Conservation (phyloP, 2,329 filamentous ascomycete species). For the Aspergillus alliaceus region DNA sequence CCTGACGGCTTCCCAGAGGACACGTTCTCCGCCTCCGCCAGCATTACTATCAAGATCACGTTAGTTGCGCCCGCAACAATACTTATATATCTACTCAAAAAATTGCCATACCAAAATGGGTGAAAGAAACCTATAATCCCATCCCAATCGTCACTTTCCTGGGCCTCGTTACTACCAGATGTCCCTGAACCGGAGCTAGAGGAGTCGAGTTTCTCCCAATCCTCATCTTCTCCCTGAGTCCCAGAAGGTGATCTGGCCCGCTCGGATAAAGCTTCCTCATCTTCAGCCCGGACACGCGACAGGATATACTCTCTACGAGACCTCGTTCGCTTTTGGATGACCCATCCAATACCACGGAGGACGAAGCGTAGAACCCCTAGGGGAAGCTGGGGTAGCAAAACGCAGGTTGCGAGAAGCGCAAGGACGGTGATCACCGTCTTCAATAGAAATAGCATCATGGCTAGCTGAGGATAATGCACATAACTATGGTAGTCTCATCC, state of each 20-base stretch:
- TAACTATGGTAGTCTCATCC: background rate
- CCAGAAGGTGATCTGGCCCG: slow-evolving; percentile 24
- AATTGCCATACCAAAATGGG: slow-evolving; percentile 75
- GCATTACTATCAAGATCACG: slow-evolving; percentile 67
- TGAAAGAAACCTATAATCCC: slow-evolving; percentile 96
- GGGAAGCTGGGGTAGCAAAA: slow-evolving; percentile 36
- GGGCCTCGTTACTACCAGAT: slow-evolving; percentile 40
- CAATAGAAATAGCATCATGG: slow-evolving; percentile 36
- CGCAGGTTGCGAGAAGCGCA: slow-evolving; percentile 31
- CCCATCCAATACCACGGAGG: slow-evolving; percentile 56
- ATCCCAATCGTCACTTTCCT: slow-evolving; percentile 64
- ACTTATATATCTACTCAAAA: background rate
- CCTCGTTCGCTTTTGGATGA: slow-evolving; percentile 63
- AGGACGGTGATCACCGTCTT: slow-evolving; percentile 33
- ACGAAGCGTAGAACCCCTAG: slow-evolving; percentile 33
- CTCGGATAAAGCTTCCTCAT: slow-evolving; percentile 34
- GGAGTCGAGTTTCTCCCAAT: slow-evolving; percentile 69
- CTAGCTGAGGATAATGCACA: background rate
- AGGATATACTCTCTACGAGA: slow-evolving; percentile 60
- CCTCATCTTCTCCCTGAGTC: slow-evolving; percentile 54
- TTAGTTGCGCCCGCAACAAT: slow-evolving; percentile 1
- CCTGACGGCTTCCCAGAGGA: slow-evolving; percentile 92
- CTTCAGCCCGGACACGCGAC: slow-evolving; percentile 46
- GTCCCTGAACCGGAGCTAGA: slow-evolving; percentile 49
- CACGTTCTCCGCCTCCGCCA: slow-evolving; percentile 90